Percentiles rank a stretch among this genome's conserved stretches.
phyloP scores from a whole-genome alignment of 2,329 filamentous ascomycete species.

The Emmonsiellopsis sp. region DNA sequence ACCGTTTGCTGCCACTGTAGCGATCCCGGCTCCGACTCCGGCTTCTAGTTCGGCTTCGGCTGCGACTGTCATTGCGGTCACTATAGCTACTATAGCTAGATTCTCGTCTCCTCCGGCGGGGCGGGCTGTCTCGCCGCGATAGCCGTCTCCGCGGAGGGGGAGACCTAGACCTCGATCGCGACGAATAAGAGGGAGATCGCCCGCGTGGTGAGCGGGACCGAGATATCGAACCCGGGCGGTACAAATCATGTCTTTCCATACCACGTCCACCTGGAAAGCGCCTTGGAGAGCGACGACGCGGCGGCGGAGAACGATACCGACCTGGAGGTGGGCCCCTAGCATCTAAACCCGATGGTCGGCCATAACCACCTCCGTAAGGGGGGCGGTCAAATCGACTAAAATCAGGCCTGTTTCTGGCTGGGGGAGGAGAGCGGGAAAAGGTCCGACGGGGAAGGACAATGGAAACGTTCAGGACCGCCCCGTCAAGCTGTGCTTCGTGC shows the following conservation, averaged over 20 bases:
- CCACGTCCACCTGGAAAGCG: conserved; percentile 30
- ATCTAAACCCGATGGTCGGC: conserved; percentile 20
- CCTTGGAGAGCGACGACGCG: conserved; percentile 20
- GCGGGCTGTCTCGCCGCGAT: conserved; percentile 26
- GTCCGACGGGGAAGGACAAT: conserved; percentile 79
- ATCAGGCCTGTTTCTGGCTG: conserved; percentile 54
- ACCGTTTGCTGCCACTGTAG: conserved; percentile 20
- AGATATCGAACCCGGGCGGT: conserved; percentile 53
- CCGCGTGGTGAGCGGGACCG: conserved; percentile 32
- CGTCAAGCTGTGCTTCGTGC: conserved; percentile 94
- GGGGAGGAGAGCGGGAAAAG: conserved; percentile 70
- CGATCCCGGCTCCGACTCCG: conserved; percentile 36
- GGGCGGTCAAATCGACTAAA: conserved; percentile 42
- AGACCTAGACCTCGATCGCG: conserved; percentile 33
- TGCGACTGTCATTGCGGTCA: conserved; percentile 41
- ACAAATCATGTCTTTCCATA: conserved; percentile 44
- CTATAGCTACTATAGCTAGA: conserved; percentile 53
- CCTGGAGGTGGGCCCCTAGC: conserved; percentile 14
- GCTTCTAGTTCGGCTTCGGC: conserved; percentile 47
- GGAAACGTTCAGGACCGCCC: conserved; percentile 71
- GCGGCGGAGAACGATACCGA: conserved; percentile 25
- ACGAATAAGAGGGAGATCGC: conserved; percentile 28
- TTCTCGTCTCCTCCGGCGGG: conserved; percentile 43
- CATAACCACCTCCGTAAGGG: conserved; percentile 25
- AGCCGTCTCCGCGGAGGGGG: conserved; percentile 32